Evolutionary conservation across 2,329 filamentous ascomycete species (phyloP), one percentile per base, ranked within the genome.

Genomic region (Fusarium citri): DNA sequence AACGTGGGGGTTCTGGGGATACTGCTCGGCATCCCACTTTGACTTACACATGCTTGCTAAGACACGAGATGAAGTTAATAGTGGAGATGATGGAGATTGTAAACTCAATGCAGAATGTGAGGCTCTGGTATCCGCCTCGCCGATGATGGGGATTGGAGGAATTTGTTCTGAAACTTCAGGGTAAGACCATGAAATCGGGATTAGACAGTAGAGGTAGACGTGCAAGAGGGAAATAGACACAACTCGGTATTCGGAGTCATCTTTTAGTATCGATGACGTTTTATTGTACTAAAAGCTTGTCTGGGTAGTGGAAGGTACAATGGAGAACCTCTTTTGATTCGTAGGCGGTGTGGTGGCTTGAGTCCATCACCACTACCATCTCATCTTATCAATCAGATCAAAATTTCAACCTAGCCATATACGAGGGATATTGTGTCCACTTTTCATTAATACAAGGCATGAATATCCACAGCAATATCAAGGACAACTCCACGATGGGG

Each of bases 351-450:
- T 20, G 4, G 10, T 11, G 12, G 14, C n/a, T 25, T 8, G 18
- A 12, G 1, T 18, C 6, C 4, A 4, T 20, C 6, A 6, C 18
- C 5, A 25, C 22, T 6, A 8, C n/a, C 15, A 26, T 2, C 1
- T 18, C 55, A 71, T 72, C 69, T 73, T 72, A 72, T 73, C 72
- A 69, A 73, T 73, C 72, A 31, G 18, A 72, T 51, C n/a, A 25
- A 23, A 47, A 23, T 48, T 26, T 34, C 60, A 34, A 37, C 20
- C 56, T 16, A n/a, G 10, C 9, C 16, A n/a, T 15, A 37, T 22
- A 37, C 16, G 59, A 31, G 23, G 14, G 20, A 42, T 11, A n/a
- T 6, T 25, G 50, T 56, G 26, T 31, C 71, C 69, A 68, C 66
- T 58, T 22, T 56, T 70, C 60, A 68, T 73, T 45, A 64, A 59